Evolutionary conservation across 2,329 filamentous ascomycete genomes (phyloP).

Genomic region (Meredithiella fracta): DNA sequence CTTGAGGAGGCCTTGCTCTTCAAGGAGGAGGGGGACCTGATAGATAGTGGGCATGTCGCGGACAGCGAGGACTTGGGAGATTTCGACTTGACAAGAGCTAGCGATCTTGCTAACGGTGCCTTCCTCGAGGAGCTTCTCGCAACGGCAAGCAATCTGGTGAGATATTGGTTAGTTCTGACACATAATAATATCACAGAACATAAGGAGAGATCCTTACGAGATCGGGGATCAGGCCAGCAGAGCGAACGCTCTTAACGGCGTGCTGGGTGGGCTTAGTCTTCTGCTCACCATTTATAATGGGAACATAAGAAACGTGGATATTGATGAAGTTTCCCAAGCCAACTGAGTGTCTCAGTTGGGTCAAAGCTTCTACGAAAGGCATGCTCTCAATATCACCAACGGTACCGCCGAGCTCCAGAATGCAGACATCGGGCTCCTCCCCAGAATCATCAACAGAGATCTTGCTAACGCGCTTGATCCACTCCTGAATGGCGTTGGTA

Average conservation of each 20-base stretch:
- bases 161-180: neutral
- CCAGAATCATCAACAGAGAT: conserved; percentile 75
- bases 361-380: conserved; percentile 76
- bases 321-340: conserved; percentile 70
- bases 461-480: conserved; percentile 72
- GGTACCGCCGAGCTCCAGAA: conserved; percentile 52
- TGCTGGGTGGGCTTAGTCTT: conserved; percentile 97
- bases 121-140: conserved; percentile 57
- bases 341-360: conserved; percentile 55
- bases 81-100: conserved; percentile 71
- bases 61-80: conserved; percentile 75
- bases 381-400: conserved; percentile 70
- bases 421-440: conserved; percentile 77
- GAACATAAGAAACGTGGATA: conserved; percentile 80
- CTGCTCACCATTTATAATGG: conserved; percentile 52
- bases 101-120: conserved; percentile 75
- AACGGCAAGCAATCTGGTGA: conserved; percentile 73
- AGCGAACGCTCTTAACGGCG: conserved; percentile 69
- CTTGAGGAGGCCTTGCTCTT: conserved; percentile 58
- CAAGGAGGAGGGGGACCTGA: conserved; percentile 82
- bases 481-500: conserved; percentile 80
- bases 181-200: neutral
- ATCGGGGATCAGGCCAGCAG: conserved; percentile 57
- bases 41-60: conserved; percentile 82
- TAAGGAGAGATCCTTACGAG: conserved; percentile 31